These are phyloP conservation scores for Trichoderma hamatum DNA, from an alignment of 2,329 filamentous ascomycete genomes.

Conservation along the genomic window DNA sequence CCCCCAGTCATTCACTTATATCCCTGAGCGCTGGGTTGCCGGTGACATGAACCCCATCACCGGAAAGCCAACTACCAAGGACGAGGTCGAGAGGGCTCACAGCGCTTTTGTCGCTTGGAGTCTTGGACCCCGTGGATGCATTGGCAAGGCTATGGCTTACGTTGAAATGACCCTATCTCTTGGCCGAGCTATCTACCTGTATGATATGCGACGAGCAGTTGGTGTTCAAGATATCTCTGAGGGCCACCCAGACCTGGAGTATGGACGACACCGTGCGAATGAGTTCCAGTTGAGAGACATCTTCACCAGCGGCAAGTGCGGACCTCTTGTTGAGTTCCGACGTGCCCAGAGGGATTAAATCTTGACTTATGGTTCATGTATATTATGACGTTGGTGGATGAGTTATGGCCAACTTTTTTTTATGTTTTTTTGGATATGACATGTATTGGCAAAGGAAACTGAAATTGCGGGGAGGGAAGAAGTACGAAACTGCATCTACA, in stretches of 20 bases:
- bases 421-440: no score
- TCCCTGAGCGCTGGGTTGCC: constrained; percentile 67
- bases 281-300: constrained; percentile 74
- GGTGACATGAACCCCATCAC: constrained; percentile 46
- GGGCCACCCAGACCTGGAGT: constrained; percentile 52
- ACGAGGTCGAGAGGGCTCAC: constrained; percentile 59
- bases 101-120: constrained; percentile 76
- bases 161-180: constrained; percentile 67
- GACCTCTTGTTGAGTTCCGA: constrained; percentile 67
- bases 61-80: constrained; percentile 48
- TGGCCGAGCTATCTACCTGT: constrained; percentile 63
- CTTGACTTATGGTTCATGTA: neutral
- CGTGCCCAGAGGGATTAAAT: constrained; percentile 34
- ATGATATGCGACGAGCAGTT: constrained; percentile 58
- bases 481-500: neutral
- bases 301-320: constrained; percentile 74
- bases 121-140: constrained; percentile 70
- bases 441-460: neutral
- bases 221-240: constrained; percentile 56
- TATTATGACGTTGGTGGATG: neutral
- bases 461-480: neutral
- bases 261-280: constrained; percentile 55
- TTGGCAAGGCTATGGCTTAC: constrained; percentile 71
- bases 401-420: neutral
- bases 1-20: constrained; percentile 59